phyloP scores from a whole-genome alignment of 257 asterid species.

The Oldenlandia corymbosa region DNA sequence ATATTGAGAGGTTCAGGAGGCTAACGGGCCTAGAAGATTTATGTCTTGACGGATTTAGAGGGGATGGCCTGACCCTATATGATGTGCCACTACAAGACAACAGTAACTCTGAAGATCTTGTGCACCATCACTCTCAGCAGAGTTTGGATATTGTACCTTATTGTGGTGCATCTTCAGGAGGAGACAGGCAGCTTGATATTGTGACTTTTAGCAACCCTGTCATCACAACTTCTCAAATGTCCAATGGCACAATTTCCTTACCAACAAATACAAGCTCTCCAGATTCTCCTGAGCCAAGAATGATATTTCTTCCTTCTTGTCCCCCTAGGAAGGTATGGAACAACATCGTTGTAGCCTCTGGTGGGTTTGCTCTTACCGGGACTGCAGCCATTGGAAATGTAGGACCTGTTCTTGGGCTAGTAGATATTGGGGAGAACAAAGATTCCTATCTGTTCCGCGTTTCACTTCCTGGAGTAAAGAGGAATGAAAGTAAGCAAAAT shows the following conservation, averaged over 20 bases:
- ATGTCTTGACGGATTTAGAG: conserved; percentile 29
- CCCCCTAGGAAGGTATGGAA: conserved; percentile 64
- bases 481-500: conserved; percentile 71
- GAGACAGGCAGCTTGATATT: conserved; percentile 8
- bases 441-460: conserved; percentile 75
- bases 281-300: conserved; percentile 33
- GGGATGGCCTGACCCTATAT: conserved; percentile 15
- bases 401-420: conserved; percentile 69
- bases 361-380: conserved; percentile 62
- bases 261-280: conserved; percentile 17
- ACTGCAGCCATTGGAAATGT: conserved; percentile 57
- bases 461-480: conserved; percentile 86
- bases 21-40: conserved; percentile 47
- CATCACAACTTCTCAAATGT: conserved; percentile 12
- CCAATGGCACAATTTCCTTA: conserved; percentile 17
- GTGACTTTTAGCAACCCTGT: conserved; percentile 15
- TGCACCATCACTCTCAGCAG: conserved; percentile 9
- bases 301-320: conserved; percentile 52
- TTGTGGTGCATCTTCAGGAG: conserved; percentile 6
- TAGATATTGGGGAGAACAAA: conserved; percentile 68
- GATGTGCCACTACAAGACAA: conserved; percentile 15
- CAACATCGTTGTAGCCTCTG: conserved; percentile 45
- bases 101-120: conserved; percentile 8
- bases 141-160: conserved; percentile 13
- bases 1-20: conserved; percentile 45